A percentile compares a stretch with the other conserved stretches of the same genome.
These are phyloP conservation scores for Penicillium sp. DNA, from an alignment of 2,329 filamentous ascomycete species.

Conservation along the genomic window DNA sequence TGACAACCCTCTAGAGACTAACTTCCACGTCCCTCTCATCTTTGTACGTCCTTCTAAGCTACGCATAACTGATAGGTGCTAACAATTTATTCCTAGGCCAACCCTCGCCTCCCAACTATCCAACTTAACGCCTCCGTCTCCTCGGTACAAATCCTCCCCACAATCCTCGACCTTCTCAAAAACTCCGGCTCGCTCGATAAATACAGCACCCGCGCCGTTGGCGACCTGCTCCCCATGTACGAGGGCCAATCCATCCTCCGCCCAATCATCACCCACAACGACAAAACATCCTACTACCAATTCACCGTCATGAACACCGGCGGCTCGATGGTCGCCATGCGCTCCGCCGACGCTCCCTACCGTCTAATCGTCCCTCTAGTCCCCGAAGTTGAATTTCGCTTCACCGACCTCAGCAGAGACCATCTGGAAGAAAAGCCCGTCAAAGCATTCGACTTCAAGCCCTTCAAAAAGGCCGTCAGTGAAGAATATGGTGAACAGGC, in stretches of 20 bases:
- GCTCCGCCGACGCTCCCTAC: conserved; percentile 76
- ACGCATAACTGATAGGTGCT: background rate
- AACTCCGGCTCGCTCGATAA: conserved; percentile 44
- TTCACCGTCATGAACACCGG: conserved; percentile 40
- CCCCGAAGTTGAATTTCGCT: conserved; percentile 61
- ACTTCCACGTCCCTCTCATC: conserved; percentile 31
- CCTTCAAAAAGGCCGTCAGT: conserved; percentile 30
- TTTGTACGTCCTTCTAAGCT: conserved; percentile 4
- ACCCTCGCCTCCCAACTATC: conserved; percentile 27
- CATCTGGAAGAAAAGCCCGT: conserved; percentile 37
- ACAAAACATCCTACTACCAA: conserved; percentile 38
- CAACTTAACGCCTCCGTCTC: conserved; percentile 23
- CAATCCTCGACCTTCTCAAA: conserved; percentile 50
- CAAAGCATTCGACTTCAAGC: conserved; percentile 33
- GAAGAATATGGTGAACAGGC: conserved; percentile 34
- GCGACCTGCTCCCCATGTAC: conserved; percentile 47
- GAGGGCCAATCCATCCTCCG: conserved; percentile 52
- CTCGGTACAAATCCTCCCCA: conserved; percentile 45
- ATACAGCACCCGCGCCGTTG: conserved; percentile 34
- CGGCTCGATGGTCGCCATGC: conserved; percentile 59
- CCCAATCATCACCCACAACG: conserved; percentile 37
- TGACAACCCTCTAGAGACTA: conserved; percentile 29
- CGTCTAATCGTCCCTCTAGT: conserved; percentile 71
- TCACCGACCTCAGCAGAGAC: conserved; percentile 38
- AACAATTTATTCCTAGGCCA: conserved; percentile 10